phyloP scores from a whole-genome alignment of 257 asterid species.

The Fraxinus quadrangulata region DNA sequence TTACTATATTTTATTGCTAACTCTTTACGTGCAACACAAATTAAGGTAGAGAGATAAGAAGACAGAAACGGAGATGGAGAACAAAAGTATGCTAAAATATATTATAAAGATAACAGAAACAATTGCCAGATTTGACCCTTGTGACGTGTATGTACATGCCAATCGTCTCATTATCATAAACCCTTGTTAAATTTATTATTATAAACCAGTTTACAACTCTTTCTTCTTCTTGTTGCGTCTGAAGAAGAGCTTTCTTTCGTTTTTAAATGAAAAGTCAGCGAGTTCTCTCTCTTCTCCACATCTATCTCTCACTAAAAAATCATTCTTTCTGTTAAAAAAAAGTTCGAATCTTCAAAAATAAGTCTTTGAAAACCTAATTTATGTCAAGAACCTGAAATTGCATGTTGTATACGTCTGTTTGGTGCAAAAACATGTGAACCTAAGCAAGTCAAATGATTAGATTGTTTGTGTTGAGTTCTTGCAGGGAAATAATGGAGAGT shows the following conservation, averaged over 20 bases:
- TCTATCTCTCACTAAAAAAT: background rate
- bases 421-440: conserved; percentile 28
- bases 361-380: conserved; percentile 4
- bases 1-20: too few relatives aligned
- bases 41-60: background rate
- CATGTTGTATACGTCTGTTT: conserved; percentile 26
- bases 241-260: conserved; percentile 17
- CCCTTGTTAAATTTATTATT: conserved; percentile 20
- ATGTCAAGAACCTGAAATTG: background rate
- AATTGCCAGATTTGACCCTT: conserved; percentile 24
- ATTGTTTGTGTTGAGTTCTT: background rate
- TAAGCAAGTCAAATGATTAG: conserved; percentile 8
- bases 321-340: too few relatives aligned
- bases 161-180: conserved; percentile 11
- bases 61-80: background rate
- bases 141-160: background rate
- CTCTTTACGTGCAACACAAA: too few relatives aligned
- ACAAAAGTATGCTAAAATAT: background rate
- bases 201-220: background rate
- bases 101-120: conserved; percentile 14
- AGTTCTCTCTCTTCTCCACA: conserved; percentile 4
- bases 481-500: conserved; percentile 24
- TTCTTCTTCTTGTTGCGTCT: conserved; percentile 27
- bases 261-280: conserved; percentile 39
- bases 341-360: too few relatives aligned